Evolutionary conservation across 768 basidiomycete genomes (phyloP).

Genomic region (Suillus fuscotomentosus): DNA sequence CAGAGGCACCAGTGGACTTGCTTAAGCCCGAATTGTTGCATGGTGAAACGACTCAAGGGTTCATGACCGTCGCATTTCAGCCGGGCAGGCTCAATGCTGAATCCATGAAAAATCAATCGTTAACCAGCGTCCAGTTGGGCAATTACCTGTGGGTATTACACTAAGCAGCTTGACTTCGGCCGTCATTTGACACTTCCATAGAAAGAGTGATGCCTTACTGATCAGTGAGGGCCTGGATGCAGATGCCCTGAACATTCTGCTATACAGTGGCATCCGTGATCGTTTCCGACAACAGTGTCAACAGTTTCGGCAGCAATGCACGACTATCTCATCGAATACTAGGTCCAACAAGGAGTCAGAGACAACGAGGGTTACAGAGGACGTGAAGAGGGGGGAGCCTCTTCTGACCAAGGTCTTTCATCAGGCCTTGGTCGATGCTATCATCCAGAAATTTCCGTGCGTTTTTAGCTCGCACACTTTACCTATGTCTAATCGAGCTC

Average conservation of each 20-base stretch:
- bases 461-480: conserved; percentile 9
- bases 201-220: conserved; percentile 21
- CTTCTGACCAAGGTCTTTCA: background rate
- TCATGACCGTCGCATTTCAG: conserved; percentile 32
- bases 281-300: conserved; percentile 22
- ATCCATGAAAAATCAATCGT: background rate
- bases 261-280: conserved; percentile 25
- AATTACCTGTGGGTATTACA: conserved; percentile 18
- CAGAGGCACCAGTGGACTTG: conserved; percentile 9
- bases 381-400: conserved; percentile 6
- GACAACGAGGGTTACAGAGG: background rate
- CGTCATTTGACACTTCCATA: conserved; percentile 4
- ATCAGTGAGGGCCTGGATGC: conserved; percentile 24
- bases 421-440: conserved; percentile 22
- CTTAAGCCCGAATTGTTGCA: conserved; percentile 30
- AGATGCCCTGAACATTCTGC: conserved; percentile 24
- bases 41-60: conserved; percentile 42
- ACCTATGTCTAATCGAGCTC: background rate
- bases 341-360: background rate
- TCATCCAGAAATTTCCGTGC: conserved; percentile 19
- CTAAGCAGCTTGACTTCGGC: background rate
- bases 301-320: conserved; percentile 19
- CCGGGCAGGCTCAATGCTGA: conserved; percentile 13
- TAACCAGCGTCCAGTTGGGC: conserved; percentile 13
- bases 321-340: background rate